These are phyloP conservation scores for Puya raimondii DNA, from an alignment of 176 grass and related monocot species.

Conservation along the genomic window DNA sequence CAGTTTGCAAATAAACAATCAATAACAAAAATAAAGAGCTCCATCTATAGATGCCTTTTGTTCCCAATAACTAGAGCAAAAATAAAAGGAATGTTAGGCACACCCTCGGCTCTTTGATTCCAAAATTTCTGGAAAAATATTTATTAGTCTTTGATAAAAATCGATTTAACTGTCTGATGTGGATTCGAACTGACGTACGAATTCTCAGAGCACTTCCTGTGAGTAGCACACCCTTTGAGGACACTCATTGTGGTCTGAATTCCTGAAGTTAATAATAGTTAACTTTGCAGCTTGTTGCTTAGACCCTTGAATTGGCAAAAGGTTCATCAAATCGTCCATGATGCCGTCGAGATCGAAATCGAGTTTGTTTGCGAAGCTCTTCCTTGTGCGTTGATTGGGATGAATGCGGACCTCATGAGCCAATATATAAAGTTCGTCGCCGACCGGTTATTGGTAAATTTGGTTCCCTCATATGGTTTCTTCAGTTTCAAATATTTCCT, in stretches of 20 bases:
- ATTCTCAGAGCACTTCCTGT: no score
- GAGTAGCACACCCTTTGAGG: not conserved
- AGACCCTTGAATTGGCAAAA: not conserved
- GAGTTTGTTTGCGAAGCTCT: slow-evolving; percentile 32
- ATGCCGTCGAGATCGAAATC: slow-evolving; percentile 30
- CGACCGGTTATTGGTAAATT: not conserved
- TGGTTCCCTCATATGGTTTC: not conserved
- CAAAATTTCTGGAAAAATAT: no score
- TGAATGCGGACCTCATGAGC: slow-evolving; percentile 31
- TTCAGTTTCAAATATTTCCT: not conserved
- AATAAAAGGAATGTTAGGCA: no score
- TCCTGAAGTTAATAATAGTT: not conserved
- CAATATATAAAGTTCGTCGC: slow-evolving; percentile 34
- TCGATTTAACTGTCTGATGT: no score
- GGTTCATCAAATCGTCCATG: slow-evolving; percentile 8
- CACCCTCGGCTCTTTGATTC: no score
- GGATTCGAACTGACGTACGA: no score
- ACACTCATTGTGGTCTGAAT: not conserved
- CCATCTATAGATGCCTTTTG: not conserved
- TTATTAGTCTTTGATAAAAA: no score
- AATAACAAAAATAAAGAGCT: no score
- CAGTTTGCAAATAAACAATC: no score
- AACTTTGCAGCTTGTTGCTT: slow-evolving; percentile 2
- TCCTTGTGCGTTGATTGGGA: slow-evolving; percentile 21
- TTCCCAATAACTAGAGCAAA: not conserved